Percentiles rank a stretch among this genome's conserved stretches.
Conservation (phyloP, 495 filamentous ascomycete species). For the Tuber aestivum region DNA sequence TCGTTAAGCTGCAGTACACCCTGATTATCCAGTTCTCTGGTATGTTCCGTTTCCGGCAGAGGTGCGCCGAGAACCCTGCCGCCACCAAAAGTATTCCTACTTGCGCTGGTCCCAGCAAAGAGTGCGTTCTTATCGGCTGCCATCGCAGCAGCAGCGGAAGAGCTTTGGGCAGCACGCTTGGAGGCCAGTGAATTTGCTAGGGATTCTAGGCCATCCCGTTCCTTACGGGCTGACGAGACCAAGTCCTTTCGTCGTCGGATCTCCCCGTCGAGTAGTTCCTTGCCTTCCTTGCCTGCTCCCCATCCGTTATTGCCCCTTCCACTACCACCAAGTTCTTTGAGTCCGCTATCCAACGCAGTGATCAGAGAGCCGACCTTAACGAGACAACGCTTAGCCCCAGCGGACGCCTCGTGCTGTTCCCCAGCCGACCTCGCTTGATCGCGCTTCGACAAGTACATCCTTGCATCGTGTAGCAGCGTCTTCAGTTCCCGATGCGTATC, state of each 20-base stretch:
- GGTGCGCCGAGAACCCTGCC: conserved; percentile 72
- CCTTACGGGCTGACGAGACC: conserved; percentile 67
- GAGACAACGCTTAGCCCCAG: conserved; percentile 73
- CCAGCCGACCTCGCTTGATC: conserved; percentile 65
- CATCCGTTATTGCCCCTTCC: conserved; percentile 43
- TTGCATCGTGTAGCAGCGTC: conserved; percentile 69
- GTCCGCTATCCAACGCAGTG: conserved; percentile 61
- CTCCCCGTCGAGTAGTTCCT: conserved; percentile 75
- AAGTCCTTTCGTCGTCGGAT: conserved; percentile 72
- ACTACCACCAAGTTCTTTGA: conserved; percentile 51
- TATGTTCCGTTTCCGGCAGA: conserved; percentile 75
- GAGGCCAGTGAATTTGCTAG: conserved; percentile 64
- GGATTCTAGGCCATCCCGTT: conserved; percentile 79
- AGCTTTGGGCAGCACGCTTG: conserved; percentile 45
- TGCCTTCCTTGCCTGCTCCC: conserved; percentile 41
- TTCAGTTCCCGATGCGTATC: conserved; percentile 83
- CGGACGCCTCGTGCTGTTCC: conserved; percentile 69
- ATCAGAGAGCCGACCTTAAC: conserved; percentile 68
- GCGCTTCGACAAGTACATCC: conserved; percentile 64
- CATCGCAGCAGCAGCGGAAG: conserved; percentile 44
- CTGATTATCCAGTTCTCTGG: conserved; percentile 81
- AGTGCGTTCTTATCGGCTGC: conserved; percentile 56
- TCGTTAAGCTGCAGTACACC: conserved; percentile 81
- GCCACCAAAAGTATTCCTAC: conserved; percentile 37
- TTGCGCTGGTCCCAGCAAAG: conserved; percentile 44